phyloP scores from a whole-genome alignment of 2,329 filamentous ascomycete species.

The Penicillium sp. region DNA sequence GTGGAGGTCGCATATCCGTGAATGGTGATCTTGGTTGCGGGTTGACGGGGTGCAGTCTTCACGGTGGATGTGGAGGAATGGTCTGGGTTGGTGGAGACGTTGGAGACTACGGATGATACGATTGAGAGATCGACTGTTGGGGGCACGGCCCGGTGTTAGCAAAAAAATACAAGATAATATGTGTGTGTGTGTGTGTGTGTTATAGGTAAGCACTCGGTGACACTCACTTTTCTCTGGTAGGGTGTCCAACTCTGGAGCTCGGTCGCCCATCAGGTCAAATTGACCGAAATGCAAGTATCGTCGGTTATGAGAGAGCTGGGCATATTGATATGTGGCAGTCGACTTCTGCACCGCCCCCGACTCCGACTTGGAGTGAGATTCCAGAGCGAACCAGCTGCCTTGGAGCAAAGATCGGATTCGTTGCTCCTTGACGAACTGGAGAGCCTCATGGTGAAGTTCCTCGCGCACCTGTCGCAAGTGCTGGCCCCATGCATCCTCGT shows the following conservation, averaged over 20 bases:
- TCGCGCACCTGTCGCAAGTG: slow-evolving; percentile 89
- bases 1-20: slow-evolving; percentile 62
- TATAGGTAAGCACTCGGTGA: background rate
- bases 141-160: slow-evolving; percentile 5
- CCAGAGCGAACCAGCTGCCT: slow-evolving; percentile 79
- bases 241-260: slow-evolving; percentile 69
- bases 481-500: slow-evolving; percentile 91
- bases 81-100: slow-evolving; percentile 69
- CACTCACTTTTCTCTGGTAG: slow-evolving; percentile 69
- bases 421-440: slow-evolving; percentile 97
- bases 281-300: slow-evolving; percentile 87
- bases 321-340: slow-evolving; percentile 71
- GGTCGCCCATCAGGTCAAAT: slow-evolving; percentile 65
- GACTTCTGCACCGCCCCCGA: slow-evolving; percentile 43
- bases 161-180: background rate
- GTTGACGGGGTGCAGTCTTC: slow-evolving; percentile 42
- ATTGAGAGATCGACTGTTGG: slow-evolving; percentile 71
- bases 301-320: slow-evolving; percentile 85
- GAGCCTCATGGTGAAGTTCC: slow-evolving; percentile 82
- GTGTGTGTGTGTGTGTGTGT: background rate
- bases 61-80: slow-evolving; percentile 50
- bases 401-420: slow-evolving; percentile 83
- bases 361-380: slow-evolving; percentile 53
- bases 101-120: slow-evolving; percentile 91
- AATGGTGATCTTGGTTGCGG: slow-evolving; percentile 84